These are phyloP conservation scores for Taphrina deformans DNA, from an alignment of 1,139 yeast species.

Conservation along the genomic window DNA sequence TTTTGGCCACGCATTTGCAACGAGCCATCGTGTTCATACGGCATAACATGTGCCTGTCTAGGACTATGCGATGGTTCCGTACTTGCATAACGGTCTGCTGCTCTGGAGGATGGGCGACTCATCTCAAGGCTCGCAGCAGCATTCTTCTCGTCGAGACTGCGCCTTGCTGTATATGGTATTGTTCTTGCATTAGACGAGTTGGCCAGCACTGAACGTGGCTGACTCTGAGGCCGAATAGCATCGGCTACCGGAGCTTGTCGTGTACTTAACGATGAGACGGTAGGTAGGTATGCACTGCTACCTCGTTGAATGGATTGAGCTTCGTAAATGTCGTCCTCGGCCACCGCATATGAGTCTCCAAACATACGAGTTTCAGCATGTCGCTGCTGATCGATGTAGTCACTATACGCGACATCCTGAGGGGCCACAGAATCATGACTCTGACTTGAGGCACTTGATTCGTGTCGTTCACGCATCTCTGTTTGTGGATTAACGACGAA, in stretches of 20 bases:
- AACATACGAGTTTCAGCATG: conserved; percentile 14
- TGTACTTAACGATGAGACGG: not conserved
- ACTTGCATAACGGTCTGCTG: conserved; percentile 1
- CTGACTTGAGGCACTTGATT: not conserved
- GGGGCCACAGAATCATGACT: conserved; percentile 7
- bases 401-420: not conserved
- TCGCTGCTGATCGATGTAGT: conserved; percentile 2
- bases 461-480: not conserved
- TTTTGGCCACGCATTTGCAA: not conserved
- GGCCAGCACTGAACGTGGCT: not conserved
- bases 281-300: not conserved
- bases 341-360: conserved; percentile 9
- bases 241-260: not conserved
- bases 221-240: not conserved
- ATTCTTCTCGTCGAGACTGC: conserved; percentile 8
- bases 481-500: not conserved
- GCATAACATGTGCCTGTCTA: not conserved
- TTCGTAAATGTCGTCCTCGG: not conserved
- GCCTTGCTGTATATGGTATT: not conserved
- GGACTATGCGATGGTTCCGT: conserved; percentile 28
- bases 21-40: not conserved
- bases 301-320: conserved; percentile 6
- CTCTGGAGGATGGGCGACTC: conserved; percentile 24
- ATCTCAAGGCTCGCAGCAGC: not conserved
- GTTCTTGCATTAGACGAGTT: not conserved